Base-by-base conservation (phyloP, 495 filamentous ascomycete genomes). In the Talaromyces borbonicus region DNA sequence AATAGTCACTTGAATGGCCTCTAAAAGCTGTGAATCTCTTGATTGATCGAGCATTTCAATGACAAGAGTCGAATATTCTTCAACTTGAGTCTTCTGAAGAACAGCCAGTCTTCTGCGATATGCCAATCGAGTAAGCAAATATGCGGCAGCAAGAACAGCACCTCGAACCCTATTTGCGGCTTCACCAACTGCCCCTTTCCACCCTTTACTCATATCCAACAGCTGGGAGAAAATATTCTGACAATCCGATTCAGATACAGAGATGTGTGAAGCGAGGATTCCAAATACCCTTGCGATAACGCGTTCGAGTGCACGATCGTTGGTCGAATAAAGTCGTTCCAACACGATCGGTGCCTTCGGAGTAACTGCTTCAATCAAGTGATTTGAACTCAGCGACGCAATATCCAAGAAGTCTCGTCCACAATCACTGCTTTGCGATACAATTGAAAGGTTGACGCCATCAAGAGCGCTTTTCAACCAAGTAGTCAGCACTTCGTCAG, bases 231-330 rank as follows among this genome's bases (percentile, higher is more conserved):
- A 51, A 20, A 77, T 65, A n/a, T 52, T 56, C 6, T 52, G 47
- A 12, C 78, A 47, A 4, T 60, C 44, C 3, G 47, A 47, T 12
- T 63, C 54, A 8, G 61, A 14, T 19, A 70, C 69, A 43, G 67
- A 53, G 16, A 72, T 67, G 52, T 89, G 81, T 1, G 86, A 81
- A 2, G 76, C 80, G 1, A 97, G 63, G 19, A 96, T 79, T 3
- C 92, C 92, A 50, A 90, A 82, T 0, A 81, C 75, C 40, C 79
- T 77, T 23, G 87, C 79, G 6, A 81, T 77, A 12, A 76, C 65
- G 31, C 65, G 62, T 26, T 88, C 72, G 7, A 81, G 67, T 14
- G 76, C 72, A 32, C 75, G 70, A 51, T 84, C 79, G 64, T 85
- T 90, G 23, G 43, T 46, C 11, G 83, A 85, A 31, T 65, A 70